Conservation (phyloP, 2,329 filamentous ascomycete species). For the Ceratocystis eucalypticola region DNA sequence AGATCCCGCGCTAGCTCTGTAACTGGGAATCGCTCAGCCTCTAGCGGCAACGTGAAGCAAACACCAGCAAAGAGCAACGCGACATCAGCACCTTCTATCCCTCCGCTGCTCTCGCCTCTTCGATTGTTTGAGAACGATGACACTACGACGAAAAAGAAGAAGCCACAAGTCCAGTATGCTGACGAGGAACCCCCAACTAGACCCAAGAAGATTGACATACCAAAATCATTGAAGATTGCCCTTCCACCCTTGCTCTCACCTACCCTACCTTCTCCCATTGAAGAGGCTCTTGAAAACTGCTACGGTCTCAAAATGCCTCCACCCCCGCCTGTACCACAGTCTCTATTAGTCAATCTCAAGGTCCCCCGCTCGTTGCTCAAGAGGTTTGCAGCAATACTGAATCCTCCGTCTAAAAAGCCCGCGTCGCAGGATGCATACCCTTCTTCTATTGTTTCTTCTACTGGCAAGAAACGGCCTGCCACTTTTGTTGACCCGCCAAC, state of each 20-base stretch:
- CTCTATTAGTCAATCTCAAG: constrained; percentile 9
- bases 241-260: constrained; percentile 40
- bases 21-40: constrained; percentile 24
- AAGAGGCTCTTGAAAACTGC: constrained; percentile 30
- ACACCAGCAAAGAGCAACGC: constrained; percentile 25
- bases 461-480: constrained; percentile 17
- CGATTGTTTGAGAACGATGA: constrained; percentile 25
- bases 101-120: constrained; percentile 41
- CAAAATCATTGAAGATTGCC: constrained; percentile 22
- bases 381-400: constrained; percentile 14
- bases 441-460: background rate
- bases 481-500: constrained; percentile 12
- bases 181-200: background rate
- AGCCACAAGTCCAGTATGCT: background rate
- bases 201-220: constrained; percentile 15
- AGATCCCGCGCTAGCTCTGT: constrained; percentile 30
- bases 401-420: constrained; percentile 22
- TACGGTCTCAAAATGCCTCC: constrained; percentile 16
- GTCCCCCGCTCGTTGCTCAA: constrained; percentile 3
- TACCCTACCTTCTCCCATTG: constrained; percentile 39
- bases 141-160: constrained; percentile 8
- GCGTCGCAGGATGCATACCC: background rate
- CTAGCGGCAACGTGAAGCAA: background rate
- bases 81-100: constrained; percentile 27
- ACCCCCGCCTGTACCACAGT: background rate